Base-by-base conservation (phyloP, 2,329 filamentous ascomycete species). In the Hymenoscyphus scutula region DNA sequence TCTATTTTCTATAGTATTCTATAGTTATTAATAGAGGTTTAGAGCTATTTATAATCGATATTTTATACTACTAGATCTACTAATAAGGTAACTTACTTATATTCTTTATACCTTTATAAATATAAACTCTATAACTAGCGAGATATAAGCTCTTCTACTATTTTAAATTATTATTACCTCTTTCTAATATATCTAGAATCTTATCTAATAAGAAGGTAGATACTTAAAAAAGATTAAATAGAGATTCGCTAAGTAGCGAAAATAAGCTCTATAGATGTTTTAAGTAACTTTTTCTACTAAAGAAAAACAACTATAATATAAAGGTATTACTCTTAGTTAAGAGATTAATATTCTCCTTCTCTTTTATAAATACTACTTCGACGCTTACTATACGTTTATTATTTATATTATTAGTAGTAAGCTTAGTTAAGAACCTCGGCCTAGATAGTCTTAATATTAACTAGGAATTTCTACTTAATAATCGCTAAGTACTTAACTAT, bases 281-380 rank as follows among this genome's bases (percentile, higher is more conserved):
- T 67, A 97, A 97, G 79, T 92, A 97, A 77, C 84, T 97, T 37
- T 91, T 90, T 74, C 80, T 97, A 0, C 83, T 93, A 55, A 97
- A 97, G 80, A 85, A 86, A 67, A 81, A 83, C 65, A 90, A 97
- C 76, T 88, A 92, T 55, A 88, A 92, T 69, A 81, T 97, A 65
- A 97, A 97, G 76, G 80, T 95, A 2, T 81, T 97, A 13, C 83
- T 97, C 4, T 92, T 89, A 59, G 91, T 97, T 65, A 94, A 94
- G 64, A 93, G 94, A 58, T 97, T 92, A 92, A 96, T 92, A 0
- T 97, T 96, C 76, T 91, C 89, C 65, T 80, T 84, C 75, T 95
- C 96, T 78, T 96, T 97, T 76, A 82, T 84, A n/a, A 78, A 77
- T 32, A 89, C 92, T 0, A 88, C 89, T 0, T 89, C 89, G 48